A percentile compares a stretch with the other conserved stretches of the same genome.
Evolutionary conservation across 345 rosid species (phyloP).

Genomic region (Aurinia saxatilis): DNA sequence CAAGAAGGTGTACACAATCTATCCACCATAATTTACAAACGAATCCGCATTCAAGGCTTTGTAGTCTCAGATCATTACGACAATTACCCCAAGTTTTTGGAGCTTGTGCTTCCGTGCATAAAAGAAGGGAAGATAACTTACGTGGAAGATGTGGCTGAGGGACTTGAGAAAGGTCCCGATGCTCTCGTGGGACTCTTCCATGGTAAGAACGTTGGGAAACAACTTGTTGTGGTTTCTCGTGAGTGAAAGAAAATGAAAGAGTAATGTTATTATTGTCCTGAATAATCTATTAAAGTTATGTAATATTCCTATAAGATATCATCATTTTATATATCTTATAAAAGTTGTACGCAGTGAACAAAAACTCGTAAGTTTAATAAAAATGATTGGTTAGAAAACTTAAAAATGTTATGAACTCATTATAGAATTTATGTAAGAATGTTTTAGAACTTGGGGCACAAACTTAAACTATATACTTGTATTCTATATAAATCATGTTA

Average conservation of each 20-base stretch:
- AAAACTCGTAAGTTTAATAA: too few species aligned
- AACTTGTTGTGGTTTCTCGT: conserved; percentile 32
- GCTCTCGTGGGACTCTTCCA: conserved; percentile 48
- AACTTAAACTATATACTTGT: too few species aligned
- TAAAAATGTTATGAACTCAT: too few species aligned
- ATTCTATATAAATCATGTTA: too few species aligned
- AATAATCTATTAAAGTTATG: too few species aligned
- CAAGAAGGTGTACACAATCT: conserved; percentile 35
- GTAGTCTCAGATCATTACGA: conserved; percentile 37
- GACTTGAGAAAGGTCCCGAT: conserved; percentile 45
- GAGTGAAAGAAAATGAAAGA: background rate
- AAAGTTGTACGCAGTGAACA: too few species aligned
- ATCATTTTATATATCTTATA: too few species aligned
- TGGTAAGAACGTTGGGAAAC: conserved; percentile 55
- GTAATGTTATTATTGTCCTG: too few species aligned
- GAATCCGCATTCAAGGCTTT: conserved; percentile 37
- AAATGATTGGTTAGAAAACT: too few species aligned
- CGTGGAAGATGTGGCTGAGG: conserved; percentile 54
- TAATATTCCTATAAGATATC: too few species aligned
- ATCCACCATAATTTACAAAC: conserved; percentile 15
- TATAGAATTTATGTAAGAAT: too few species aligned
- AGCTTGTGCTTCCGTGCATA: conserved; percentile 30
- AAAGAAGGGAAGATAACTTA: conserved; percentile 44
- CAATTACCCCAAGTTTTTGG: conserved; percentile 34
- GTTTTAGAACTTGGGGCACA: too few species aligned